phyloP scores from a whole-genome alignment of 2,329 filamentous ascomycete species.

The Pseudofabraea citricarpa region DNA sequence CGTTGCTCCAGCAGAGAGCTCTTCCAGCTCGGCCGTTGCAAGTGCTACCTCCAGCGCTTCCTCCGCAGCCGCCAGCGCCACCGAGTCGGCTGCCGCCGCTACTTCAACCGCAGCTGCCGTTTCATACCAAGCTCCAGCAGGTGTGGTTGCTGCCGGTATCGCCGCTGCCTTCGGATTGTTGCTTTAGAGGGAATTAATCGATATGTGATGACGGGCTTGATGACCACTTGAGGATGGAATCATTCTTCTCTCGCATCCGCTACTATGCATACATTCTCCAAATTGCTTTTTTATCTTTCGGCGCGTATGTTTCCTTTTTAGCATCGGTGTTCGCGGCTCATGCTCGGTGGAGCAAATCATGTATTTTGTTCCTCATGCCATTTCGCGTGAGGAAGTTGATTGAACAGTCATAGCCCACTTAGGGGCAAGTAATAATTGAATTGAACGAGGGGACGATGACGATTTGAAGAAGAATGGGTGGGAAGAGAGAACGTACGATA shows the following conservation, averaged over 20 bases:
- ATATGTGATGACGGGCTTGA: slow-evolving; percentile 4
- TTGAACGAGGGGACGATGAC: slow-evolving; percentile 14
- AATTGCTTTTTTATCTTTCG: slow-evolving; percentile 15
- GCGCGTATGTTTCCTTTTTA: slow-evolving; percentile 21
- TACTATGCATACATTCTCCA: slow-evolving; percentile 21
- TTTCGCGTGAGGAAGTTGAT: slow-evolving; percentile 5
- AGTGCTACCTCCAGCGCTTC: slow-evolving; percentile 18
- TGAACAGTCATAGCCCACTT: slow-evolving; percentile 1
- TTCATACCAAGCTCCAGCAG: slow-evolving; percentile 34
- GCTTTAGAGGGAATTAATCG: slow-evolving; percentile 36
- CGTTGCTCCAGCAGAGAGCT: slow-evolving; percentile 20
- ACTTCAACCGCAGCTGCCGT: slow-evolving; percentile 35
- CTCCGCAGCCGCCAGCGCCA: slow-evolving; percentile 21
- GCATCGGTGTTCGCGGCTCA: slow-evolving; percentile 29
- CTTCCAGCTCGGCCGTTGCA: slow-evolving; percentile 36
- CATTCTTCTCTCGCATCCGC: slow-evolving; percentile 1
- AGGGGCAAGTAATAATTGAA: slow-evolving; percentile 4
- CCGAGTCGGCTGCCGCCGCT: slow-evolving; percentile 22
- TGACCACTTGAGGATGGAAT: slow-evolving; percentile 6
- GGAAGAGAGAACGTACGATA: too few species aligned
- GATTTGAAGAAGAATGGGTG: slow-evolving; percentile 8
- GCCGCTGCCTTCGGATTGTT: slow-evolving; percentile 50
- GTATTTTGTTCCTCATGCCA: not conserved
- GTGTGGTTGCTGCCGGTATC: slow-evolving; percentile 44
- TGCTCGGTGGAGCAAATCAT: slow-evolving; percentile 6